A percentile compares a stretch with the other conserved stretches of the same genome.
Evolutionary conservation across 805 yeast species (phyloP).

Genomic region (Starmerella vitae): DNA sequence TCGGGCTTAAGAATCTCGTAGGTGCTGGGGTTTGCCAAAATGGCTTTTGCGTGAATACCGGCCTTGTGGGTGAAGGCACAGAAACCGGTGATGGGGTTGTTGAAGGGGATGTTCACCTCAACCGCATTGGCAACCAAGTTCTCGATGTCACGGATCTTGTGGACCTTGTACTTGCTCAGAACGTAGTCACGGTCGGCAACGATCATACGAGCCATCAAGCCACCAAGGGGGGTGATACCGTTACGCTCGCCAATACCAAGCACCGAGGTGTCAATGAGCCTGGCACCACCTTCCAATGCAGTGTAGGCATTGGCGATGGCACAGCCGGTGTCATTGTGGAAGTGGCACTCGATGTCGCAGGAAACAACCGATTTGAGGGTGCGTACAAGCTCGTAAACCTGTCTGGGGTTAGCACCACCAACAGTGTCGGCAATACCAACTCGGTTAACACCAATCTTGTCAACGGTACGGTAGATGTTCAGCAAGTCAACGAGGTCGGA

Average conservation of each 20-base stretch:
- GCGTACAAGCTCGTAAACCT: slow-evolving; percentile 90
- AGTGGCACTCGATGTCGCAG: slow-evolving; percentile 96
- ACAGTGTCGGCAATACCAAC: slow-evolving; percentile 99
- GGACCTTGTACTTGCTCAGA: slow-evolving; percentile 82
- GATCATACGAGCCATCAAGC: slow-evolving; percentile 97
- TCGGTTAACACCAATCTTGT: slow-evolving; percentile 94
- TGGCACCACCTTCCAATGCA: slow-evolving; percentile 95
- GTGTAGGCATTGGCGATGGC: slow-evolving; percentile 98
- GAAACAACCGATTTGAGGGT: slow-evolving; percentile 86
- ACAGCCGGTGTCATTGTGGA: slow-evolving; percentile 98
- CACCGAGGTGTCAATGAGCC: slow-evolving; percentile 84
- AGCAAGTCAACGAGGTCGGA: slow-evolving; percentile 88
- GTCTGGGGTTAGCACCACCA: slow-evolving; percentile 98
- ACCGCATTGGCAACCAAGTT: slow-evolving; percentile 94
- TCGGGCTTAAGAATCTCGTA: slow-evolving; percentile 90
- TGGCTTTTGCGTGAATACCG: slow-evolving; percentile 98
- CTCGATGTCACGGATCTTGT: slow-evolving; percentile 90
- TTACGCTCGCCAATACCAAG: slow-evolving; percentile 98
- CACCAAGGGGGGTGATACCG: slow-evolving; percentile 96
- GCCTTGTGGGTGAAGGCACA: slow-evolving; percentile 99
- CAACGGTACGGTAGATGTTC: slow-evolving; percentile 91
- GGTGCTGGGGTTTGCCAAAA: slow-evolving; percentile 96
- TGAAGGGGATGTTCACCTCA: slow-evolving; percentile 92
- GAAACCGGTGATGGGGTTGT: slow-evolving; percentile 97
- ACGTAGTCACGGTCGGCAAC: slow-evolving; percentile 97